Percentiles rank a stretch among this genome's conserved stretches.
Evolutionary conservation across 164 flowering plant species (phyloP).

Genomic region (Stephania japonica): DNA sequence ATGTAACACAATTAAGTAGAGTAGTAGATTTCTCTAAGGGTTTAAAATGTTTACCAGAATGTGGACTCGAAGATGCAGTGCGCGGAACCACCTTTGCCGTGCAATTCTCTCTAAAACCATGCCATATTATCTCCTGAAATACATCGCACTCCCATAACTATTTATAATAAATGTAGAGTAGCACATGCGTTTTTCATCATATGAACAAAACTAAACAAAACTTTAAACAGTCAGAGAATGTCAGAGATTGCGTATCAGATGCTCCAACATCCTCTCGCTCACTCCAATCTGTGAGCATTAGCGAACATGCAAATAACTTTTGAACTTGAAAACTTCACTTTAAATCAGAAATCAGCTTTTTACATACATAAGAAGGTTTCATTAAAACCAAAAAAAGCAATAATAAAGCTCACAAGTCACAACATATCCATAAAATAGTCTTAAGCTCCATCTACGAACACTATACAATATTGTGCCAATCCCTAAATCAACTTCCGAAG

Average conservation of each 20-base stretch:
- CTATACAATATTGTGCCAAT: no score
- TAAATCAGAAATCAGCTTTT: no score
- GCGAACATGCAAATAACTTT: not conserved
- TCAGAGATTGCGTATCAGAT: not conserved
- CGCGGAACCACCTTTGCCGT: conserved; percentile 53
- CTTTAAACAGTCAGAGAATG: not conserved
- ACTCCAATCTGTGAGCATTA: not conserved
- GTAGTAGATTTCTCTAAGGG: not conserved
- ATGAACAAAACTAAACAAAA: not conserved
- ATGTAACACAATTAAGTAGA: not conserved
- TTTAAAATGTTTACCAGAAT: conserved; percentile 40
- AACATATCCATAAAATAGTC: no score
- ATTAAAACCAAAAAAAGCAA: no score
- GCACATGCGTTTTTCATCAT: not conserved
- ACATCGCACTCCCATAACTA: not conserved
- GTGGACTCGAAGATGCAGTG: conserved; percentile 46
- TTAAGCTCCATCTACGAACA: no score
- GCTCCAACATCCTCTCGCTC: not conserved
- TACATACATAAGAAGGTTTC: no score
- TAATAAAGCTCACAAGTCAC: no score
- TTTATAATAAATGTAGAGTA: not conserved
- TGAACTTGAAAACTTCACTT: not conserved
- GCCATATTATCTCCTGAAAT: conserved; percentile 65
- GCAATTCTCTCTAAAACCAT: conserved; percentile 50
- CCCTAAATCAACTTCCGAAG: no score